Base-by-base conservation (phyloP, 768 basidiomycete genomes). In the Favolaschia claudopus region DNA sequence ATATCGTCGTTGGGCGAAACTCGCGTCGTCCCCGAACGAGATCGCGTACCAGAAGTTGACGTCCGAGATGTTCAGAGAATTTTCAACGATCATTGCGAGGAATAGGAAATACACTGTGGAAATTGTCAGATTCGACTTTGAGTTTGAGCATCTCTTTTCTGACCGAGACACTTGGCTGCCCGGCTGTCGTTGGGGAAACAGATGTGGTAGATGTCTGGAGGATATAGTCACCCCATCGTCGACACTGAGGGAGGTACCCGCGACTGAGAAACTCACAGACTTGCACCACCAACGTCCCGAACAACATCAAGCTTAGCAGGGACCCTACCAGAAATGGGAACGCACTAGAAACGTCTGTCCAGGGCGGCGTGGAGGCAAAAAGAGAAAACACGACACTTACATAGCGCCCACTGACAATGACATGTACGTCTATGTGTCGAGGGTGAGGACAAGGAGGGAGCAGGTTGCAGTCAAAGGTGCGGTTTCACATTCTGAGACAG, bases 291-390 rank as follows among this genome's bases (percentile, higher is more conserved):
- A 60, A 32, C 10, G 43, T 51, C 2, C 58, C 58, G n/a, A 52
- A 53, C 15, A 60, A 53, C 44, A 51, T 37, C 8, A 48, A 53
- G 38, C 47, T 53, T 2, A 60, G 49, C 29, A 60, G 51, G 12
- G 58, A 53, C 24, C 58, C 58, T 20, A 60, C n/a, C n/a, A n/a
- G n/a, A n/a, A n/a, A n/a, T n/a, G n/a, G n/a, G n/a, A n/a, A n/a
- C n/a, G n/a, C n/a, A n/a, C n/a, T n/a, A n/a, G n/a, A n/a, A n/a
- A n/a, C n/a, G n/a, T n/a, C n/a, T n/a, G n/a, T n/a, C n/a, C n/a
- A n/a, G n/a, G n/a, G n/a, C n/a, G n/a, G n/a, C n/a, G n/a, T n/a
- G n/a, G n/a, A n/a, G n/a, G n/a, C n/a, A n/a, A n/a, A n/a, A n/a
- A n/a, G n/a, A n/a, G n/a, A n/a, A n/a, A n/a, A n/a, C n/a, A n/a